Base-by-base conservation (phyloP, 345 rosid species). In the Eucalyptus regnans region DNA sequence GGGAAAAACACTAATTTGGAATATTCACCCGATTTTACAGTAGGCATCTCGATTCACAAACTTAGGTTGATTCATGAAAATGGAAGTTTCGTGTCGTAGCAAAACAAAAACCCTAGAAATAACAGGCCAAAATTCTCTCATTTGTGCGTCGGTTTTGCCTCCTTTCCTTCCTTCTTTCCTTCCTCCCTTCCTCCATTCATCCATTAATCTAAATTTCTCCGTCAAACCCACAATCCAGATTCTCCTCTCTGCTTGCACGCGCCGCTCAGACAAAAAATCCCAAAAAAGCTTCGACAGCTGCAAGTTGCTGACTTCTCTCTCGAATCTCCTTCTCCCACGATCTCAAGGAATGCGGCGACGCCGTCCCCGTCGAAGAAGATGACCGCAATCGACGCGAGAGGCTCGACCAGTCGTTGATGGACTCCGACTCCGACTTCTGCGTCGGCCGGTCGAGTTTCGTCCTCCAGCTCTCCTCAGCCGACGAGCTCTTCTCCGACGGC, bases 401-500 rank as follows among this genome's bases (percentile, higher is more conserved):
- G 37, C 94, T 94, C 89, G 58, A 95, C 87, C 94, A 93, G 76
- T 91, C 92, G 37, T 46, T 71, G 46, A 43, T 37, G 46, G 43
- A 89, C 86, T 93, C 96, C 5, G 96, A 96, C 90, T 93, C 95
- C 97, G 92, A 95, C 95, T 90, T 94, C 88, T 91, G 93, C 51
- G 90, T 88, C 62, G 31, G 54, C n/a, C 86, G 27, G 31, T 86
- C 27, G 41, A 50, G 87, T 49, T 92, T 91, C 51, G 86, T 91
- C 89, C 97, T 91, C 87, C 96, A 96, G 87, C 87, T 94, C 13
- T 93, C 97, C 64, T 91, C 96, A 1, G 99, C 99, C 7, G 98
- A 96, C 89, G 99, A 97, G 93, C 97, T 97, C 33, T 96, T 97
- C 92, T 94, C 94, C 87, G 90, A 96, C 89, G 95, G 99, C 80